Percentiles rank a stretch among this genome's conserved stretches.
Evolutionary conservation across 768 basidiomycete species (phyloP).

Genomic region (Hemileccinum impolitum): DNA sequence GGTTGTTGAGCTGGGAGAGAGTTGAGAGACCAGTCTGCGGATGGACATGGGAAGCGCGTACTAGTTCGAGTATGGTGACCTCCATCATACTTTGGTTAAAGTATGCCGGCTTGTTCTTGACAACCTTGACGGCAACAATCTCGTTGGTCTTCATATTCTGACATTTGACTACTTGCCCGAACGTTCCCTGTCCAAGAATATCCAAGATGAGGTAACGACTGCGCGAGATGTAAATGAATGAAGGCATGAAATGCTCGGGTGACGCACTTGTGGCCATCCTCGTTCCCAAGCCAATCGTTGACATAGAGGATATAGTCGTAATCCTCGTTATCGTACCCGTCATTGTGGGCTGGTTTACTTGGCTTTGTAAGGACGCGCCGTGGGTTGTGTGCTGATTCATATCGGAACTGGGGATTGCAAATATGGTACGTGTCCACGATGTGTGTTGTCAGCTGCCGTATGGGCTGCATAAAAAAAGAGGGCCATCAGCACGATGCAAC

Average conservation of each 20-base stretch:
- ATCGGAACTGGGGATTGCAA: slow-evolving; percentile 93
- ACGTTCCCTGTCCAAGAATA: slow-evolving; percentile 97
- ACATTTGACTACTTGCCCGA: slow-evolving; percentile 99
- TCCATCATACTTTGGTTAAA: slow-evolving; percentile 99
- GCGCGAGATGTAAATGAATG: slow-evolving; percentile 16
- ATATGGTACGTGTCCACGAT: slow-evolving; percentile 90
- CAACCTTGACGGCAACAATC: slow-evolving; percentile 97
- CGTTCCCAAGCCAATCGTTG: slow-evolving; percentile 94
- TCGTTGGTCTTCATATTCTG: slow-evolving; percentile 99
- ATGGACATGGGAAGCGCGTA: slow-evolving; percentile 41
- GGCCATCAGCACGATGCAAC: slow-evolving; percentile 9
- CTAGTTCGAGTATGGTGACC: slow-evolving; percentile 94
- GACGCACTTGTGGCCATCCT: slow-evolving; percentile 91
- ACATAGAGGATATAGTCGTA: slow-evolving; percentile 99
- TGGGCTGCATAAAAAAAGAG: slow-evolving; percentile 35
- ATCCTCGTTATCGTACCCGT: slow-evolving; percentile 98
- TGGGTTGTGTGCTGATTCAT: slow-evolving; percentile 93
- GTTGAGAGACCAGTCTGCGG: neutral
- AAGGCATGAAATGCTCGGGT: neutral
- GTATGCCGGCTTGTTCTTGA: slow-evolving; percentile 99
- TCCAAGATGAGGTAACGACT: slow-evolving; percentile 93
- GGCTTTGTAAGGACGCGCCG: slow-evolving; percentile 97
- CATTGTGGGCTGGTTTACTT: slow-evolving; percentile 92
- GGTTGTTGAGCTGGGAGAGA: slow-evolving; percentile 76
- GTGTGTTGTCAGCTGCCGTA: slow-evolving; percentile 75